A percentile compares a stretch with the other conserved stretches of the same genome.
These are phyloP conservation scores for Tolypocladium cylindrosporum DNA, from an alignment of 2,329 filamentous ascomycete genomes.

Conservation along the genomic window DNA sequence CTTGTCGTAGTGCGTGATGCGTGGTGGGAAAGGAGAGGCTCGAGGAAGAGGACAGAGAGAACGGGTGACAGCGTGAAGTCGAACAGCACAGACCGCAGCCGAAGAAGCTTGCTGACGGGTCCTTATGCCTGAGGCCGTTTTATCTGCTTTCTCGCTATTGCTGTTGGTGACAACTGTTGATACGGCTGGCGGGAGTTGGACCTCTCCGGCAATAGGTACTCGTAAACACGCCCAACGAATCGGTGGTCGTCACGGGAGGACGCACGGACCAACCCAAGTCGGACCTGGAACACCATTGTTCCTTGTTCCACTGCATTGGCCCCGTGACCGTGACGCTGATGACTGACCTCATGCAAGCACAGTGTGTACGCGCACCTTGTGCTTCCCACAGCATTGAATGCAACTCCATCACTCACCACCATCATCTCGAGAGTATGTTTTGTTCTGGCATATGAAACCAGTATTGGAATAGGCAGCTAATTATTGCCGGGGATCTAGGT, in stretches of 20 bases:
- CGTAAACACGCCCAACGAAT: not conserved
- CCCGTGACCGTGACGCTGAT: not conserved
- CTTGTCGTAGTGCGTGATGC: not conserved
- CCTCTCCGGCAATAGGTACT: not conserved
- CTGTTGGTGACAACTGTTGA: not conserved
- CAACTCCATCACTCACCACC: not conserved
- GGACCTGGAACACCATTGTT: not conserved
- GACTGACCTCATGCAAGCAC: not conserved
- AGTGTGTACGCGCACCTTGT: not conserved
- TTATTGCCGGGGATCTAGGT: not conserved
- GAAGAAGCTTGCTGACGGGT: not conserved
- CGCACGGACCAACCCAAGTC: not conserved
- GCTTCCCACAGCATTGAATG: no score
- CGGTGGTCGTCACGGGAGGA: not conserved
- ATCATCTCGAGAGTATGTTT: not conserved
- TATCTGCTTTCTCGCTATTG: not conserved
- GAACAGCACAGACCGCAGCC: not conserved
- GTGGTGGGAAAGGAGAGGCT: not conserved
- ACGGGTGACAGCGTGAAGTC: not conserved
- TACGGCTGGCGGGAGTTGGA: not conserved
- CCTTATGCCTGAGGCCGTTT: not conserved
- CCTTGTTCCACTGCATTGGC: not conserved
- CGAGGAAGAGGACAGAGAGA: not conserved
- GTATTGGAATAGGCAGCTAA: not conserved
- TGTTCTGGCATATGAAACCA: not conserved